phyloP scores from a whole-genome alignment of 495 filamentous ascomycete genomes.

The Aspergillus sparsus region DNA sequence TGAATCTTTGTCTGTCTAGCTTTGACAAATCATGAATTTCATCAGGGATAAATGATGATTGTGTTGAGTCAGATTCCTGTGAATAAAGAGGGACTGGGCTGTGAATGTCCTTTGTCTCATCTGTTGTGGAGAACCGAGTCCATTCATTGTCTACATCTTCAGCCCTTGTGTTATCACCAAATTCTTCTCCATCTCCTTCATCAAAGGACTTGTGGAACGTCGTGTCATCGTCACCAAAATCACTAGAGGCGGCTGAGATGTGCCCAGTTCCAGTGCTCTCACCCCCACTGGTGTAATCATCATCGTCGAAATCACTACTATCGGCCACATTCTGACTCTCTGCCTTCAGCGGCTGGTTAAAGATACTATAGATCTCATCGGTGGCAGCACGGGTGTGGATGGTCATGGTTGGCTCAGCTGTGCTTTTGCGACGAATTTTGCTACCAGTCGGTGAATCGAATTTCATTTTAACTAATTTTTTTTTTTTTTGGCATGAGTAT shows the following conservation, averaged over 20 bases:
- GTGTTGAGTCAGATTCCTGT: slow-evolving; percentile 32
- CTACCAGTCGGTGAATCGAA: slow-evolving; percentile 79
- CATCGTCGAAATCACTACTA: slow-evolving; percentile 64
- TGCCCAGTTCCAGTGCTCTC: slow-evolving; percentile 79
- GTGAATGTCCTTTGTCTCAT: slow-evolving; percentile 56
- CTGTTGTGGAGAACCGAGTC: slow-evolving; percentile 79
- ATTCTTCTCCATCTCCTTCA: slow-evolving; percentile 50
- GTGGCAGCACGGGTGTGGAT: slow-evolving; percentile 92
- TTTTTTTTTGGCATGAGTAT: slow-evolving; percentile 23
- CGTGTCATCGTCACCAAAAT: slow-evolving; percentile 63
- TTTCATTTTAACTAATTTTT: slow-evolving; percentile 77
- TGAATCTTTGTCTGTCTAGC: slow-evolving; percentile 49
- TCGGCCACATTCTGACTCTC: slow-evolving; percentile 46
- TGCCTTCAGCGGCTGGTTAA: slow-evolving; percentile 82
- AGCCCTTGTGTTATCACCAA: slow-evolving; percentile 45
- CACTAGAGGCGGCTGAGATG: slow-evolving; percentile 62
- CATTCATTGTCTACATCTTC: slow-evolving; percentile 70
- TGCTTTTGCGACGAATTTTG: slow-evolving; percentile 74
- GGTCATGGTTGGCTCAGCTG: slow-evolving; percentile 90
- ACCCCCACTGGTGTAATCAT: slow-evolving; percentile 77
- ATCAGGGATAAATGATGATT: slow-evolving; percentile 30
- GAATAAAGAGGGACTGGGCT: slow-evolving; percentile 30
- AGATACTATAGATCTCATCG: slow-evolving; percentile 95
- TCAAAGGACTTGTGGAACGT: slow-evolving; percentile 45
- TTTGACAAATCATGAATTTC: slow-evolving; percentile 35